Evolutionary conservation across 2,329 filamentous ascomycete genomes (phyloP).

Genomic region (Blastomyces parvus): DNA sequence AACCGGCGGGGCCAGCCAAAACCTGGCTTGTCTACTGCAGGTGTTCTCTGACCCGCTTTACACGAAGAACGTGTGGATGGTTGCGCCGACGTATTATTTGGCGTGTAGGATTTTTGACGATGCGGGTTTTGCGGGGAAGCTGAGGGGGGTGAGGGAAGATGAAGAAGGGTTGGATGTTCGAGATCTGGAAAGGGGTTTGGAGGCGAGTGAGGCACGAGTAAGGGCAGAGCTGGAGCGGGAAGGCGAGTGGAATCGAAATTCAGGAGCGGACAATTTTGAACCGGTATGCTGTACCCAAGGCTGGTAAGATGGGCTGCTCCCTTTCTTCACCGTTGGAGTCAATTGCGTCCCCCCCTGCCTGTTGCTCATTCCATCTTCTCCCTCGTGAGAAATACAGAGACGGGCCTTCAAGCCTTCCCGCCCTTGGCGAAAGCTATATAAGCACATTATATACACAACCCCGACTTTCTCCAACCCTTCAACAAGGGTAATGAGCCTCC

Average conservation of each 20-base stretch:
- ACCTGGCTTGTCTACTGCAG: conserved; percentile 64
- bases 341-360: not conserved
- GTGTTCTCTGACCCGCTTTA: conserved; percentile 70
- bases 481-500: conserved; percentile 66
- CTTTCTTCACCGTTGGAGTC: not conserved
- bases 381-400: not conserved
- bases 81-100: conserved; percentile 76
- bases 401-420: conserved; percentile 45
- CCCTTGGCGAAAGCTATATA: conserved; percentile 66
- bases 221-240: not conserved
- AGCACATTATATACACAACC: conserved; percentile 78
- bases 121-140: conserved; percentile 57
- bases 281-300: conserved; percentile 32
- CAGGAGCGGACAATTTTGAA: conserved; percentile 29
- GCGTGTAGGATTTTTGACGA: conserved; percentile 79
- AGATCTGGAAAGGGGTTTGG: conserved; percentile 45
- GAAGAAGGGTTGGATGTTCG: conserved; percentile 64
- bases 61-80: conserved; percentile 69
- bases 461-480: conserved; percentile 86
- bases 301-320: not conserved
- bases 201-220: conserved; percentile 41
- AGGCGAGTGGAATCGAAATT: not conserved
- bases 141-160: conserved; percentile 67
- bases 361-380: not conserved
- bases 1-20: conserved; percentile 78